phyloP scores from a whole-genome alignment of 2,329 filamentous ascomycete genomes.

The Penicillium sp. region DNA sequence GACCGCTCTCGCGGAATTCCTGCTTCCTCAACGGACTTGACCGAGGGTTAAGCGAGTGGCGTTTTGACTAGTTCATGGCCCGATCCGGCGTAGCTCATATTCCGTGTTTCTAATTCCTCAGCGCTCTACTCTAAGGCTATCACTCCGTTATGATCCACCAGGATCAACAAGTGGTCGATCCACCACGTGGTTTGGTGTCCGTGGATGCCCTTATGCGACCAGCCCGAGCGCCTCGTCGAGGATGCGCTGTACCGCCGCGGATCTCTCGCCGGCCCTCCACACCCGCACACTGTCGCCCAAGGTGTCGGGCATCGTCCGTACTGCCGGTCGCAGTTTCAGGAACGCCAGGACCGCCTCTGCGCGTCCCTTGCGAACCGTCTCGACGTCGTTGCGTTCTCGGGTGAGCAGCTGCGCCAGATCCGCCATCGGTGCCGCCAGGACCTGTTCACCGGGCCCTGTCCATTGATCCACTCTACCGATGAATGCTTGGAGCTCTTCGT shows the following conservation, averaged over 20 bases:
- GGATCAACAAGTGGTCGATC: constrained; percentile 5
- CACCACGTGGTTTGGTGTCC: constrained; percentile 7
- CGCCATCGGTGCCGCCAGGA: constrained; percentile 27
- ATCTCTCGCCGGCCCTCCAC: constrained; percentile 43
- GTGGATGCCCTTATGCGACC: neutral
- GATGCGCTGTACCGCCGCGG: constrained; percentile 34
- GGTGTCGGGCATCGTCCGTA: constrained; percentile 15
- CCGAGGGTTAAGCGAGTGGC: constrained; percentile 30
- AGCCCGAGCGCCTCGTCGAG: constrained; percentile 33
- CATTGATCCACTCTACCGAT: constrained; percentile 32
- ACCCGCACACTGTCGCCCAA: constrained; percentile 23
- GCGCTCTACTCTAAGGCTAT: neutral
- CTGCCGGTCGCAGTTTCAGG: constrained; percentile 26
- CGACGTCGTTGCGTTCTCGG: constrained; percentile 36
- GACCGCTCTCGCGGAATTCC: neutral
- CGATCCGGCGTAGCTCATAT: too few species aligned
- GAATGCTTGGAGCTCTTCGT: constrained; percentile 34
- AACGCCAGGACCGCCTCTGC: constrained; percentile 37
- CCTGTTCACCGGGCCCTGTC: constrained; percentile 22
- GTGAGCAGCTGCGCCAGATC: constrained; percentile 33
- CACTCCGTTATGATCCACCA: neutral
- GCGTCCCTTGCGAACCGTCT: constrained; percentile 38
- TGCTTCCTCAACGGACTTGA: constrained; percentile 18
- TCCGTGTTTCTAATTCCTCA: too few species aligned
- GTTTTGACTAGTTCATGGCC: constrained; percentile 7